Base-by-base conservation (phyloP, 1,284 basidiomycete genomes). In the Puccinia brachypodii region DNA sequence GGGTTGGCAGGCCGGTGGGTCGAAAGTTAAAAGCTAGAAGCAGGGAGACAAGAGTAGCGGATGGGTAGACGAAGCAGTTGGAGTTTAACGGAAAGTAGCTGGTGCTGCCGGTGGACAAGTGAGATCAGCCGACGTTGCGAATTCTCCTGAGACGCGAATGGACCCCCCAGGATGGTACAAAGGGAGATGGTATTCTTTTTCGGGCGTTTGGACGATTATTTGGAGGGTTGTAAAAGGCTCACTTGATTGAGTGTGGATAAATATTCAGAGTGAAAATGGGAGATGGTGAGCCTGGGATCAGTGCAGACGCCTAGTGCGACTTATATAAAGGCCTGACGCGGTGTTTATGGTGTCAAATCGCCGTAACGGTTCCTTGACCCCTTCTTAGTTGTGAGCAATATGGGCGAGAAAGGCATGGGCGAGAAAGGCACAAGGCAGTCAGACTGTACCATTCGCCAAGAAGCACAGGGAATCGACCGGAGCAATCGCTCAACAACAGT, bases 191-290 rank as follows among this genome's bases (percentile, higher is more conserved):
- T 64, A n/a, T 22, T 22, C 40, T 31, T 64, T 9, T 40, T 64
- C 3, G 33, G 62, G 62, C 36, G 16, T 3, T 38, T 64, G 53
- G 4, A 14, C 33, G 14, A 2, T 40, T 11, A 64, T 16, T 40
- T 11, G 28, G 19, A 31, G 58, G 8, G 31, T 22, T 31, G 36
- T 22, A 53, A 53, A 22, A 22, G 50, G 31, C 13, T 38, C 36
- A 40, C 62, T 38, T 36, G 62, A 64, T 38, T 64, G 62, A 64
- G 62, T 64, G 62, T 64, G n/a, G 62, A 31, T 64, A 7, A 19
- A 25, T 25, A 25, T 22, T 25, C 28, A 56, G n/a, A 38, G 13
- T 33, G n/a, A 16, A 7, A 64, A 31, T 22, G 11, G 62, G 31
- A 60, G 31, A 60, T 22, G 14, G 33, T 19, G 62, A 22, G 14